phyloP scores from a whole-genome alignment of 1,284 basidiomycete genomes.

The Ustilago nuda region DNA sequence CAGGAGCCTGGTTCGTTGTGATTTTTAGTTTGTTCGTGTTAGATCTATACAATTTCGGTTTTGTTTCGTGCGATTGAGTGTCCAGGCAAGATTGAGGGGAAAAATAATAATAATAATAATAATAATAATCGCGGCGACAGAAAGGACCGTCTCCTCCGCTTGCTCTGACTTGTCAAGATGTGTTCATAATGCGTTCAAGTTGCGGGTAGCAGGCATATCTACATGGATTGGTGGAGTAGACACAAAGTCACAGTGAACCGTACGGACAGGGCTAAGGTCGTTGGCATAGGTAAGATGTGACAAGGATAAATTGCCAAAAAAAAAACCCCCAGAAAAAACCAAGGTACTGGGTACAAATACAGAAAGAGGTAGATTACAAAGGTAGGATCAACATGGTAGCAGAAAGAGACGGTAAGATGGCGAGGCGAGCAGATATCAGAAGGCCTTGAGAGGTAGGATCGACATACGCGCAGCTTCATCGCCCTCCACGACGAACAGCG shows the following conservation, averaged over 20 bases:
- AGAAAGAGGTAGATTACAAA: constrained; percentile 15
- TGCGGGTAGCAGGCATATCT: background rate
- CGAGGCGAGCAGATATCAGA: background rate
- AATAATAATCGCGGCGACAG: constrained; percentile 10
- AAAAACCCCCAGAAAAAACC: background rate
- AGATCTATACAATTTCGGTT: too few relatives aligned
- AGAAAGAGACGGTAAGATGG: background rate
- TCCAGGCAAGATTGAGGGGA: too few relatives aligned
- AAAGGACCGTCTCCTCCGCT: constrained; percentile 6
- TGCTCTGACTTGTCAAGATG: too few relatives aligned
- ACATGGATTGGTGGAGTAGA: too few relatives aligned
- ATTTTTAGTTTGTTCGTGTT: too few relatives aligned
- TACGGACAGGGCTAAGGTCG: too few relatives aligned
- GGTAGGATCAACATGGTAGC: background rate
- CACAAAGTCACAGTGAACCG: too few relatives aligned
- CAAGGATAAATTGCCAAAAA: background rate
- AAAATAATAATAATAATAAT: too few relatives aligned
- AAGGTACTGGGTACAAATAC: constrained; percentile 24
- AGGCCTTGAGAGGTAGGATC: background rate
- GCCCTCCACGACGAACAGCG: constrained; percentile 28
- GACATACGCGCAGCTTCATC: constrained; percentile 7
- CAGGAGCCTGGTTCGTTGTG: too few relatives aligned
- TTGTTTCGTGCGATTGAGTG: too few relatives aligned
- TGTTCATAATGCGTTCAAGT: background rate
- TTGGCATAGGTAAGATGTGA: background rate